A percentile compares a stretch with the other conserved stretches of the same genome.
Conservation (phyloP, 495 filamentous ascomycete species). For the Friedmanniomyces endolithicus region DNA sequence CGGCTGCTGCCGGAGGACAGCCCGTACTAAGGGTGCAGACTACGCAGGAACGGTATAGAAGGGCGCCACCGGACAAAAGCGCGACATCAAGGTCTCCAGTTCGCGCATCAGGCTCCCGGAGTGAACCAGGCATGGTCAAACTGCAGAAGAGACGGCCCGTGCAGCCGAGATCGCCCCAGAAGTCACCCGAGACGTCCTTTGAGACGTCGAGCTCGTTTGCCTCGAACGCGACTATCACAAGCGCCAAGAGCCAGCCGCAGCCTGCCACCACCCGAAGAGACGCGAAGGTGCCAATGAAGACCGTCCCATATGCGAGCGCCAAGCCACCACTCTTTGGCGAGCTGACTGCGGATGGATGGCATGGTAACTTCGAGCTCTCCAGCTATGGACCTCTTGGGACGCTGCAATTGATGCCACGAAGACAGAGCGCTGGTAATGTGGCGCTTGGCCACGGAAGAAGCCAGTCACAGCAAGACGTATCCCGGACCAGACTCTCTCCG, state of each 20-base stretch:
- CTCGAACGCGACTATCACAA: conserved; percentile 14
- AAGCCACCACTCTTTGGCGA: conserved; percentile 41
- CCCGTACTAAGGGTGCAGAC: conserved; percentile 4
- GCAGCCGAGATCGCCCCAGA: conserved; percentile 14
- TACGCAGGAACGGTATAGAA: conserved; percentile 9
- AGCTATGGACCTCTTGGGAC: conserved; percentile 3
- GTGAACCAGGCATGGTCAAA: conserved; percentile 9
- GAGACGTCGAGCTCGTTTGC: conserved; percentile 14
- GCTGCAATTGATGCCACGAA: background rate
- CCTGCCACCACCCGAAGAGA: conserved; percentile 1
- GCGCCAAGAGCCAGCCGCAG: conserved; percentile 12
- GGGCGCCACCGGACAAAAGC: conserved; percentile 6
- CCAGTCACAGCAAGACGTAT: conserved; percentile 20
- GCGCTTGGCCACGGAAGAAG: conserved; percentile 20
- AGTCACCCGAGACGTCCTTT: conserved; percentile 14
- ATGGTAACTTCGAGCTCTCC: conserved; percentile 17
- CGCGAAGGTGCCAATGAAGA: background rate
- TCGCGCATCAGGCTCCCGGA: background rate
- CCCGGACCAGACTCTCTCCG: conserved; percentile 5
- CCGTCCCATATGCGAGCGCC: conserved; percentile 14
- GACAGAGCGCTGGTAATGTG: conserved; percentile 15
- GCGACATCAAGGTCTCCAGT: conserved; percentile 2
- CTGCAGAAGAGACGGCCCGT: conserved; percentile 14
- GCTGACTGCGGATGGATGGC: conserved; percentile 34
- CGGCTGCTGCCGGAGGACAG: background rate